Evolutionary conservation across 2,329 filamentous ascomycete genomes (phyloP).

Genomic region (Cylindrodendrum hubeiense): DNA sequence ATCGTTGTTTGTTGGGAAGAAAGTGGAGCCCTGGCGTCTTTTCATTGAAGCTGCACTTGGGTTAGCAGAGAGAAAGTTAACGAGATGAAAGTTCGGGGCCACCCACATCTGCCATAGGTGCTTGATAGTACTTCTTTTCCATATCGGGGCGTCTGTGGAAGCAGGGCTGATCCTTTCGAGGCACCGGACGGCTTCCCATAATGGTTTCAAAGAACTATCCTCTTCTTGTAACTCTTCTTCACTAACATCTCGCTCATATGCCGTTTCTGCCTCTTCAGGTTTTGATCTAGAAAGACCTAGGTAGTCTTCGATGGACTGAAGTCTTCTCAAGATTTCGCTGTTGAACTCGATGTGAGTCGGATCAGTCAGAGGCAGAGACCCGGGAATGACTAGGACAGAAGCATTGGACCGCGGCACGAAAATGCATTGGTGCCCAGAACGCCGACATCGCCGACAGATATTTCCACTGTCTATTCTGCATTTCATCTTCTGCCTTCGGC

Average conservation of each 20-base stretch:
- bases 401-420: conserved; percentile 18
- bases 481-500: conserved; percentile 23
- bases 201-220: not conserved
- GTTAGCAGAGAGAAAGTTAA: not conserved
- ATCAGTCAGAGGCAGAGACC: not conserved
- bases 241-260: not conserved
- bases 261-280: not conserved
- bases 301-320: conserved; percentile 12
- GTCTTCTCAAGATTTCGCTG: conserved; percentile 6
- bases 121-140: conserved; percentile 12
- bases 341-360: conserved; percentile 17
- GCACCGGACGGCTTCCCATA: conserved; percentile 9
- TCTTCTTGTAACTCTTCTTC: not conserved
- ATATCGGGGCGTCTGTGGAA: not conserved
- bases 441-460: conserved; percentile 10
- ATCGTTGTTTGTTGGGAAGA: conserved; percentile 56
- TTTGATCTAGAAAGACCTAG: conserved; percentile 1
- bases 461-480: conserved; percentile 18
- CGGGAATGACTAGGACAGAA: not conserved
- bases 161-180: not conserved
- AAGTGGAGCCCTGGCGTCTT: conserved; percentile 60
- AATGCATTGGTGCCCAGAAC: conserved; percentile 13
- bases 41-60: conserved; percentile 54
- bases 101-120: conserved; percentile 15
- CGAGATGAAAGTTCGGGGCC: not conserved